Evolutionary conservation across 176 grass and related monocot genomes (phyloP), one percentile per base, ranked within the genome.

Genomic region (Typha latifolia): DNA sequence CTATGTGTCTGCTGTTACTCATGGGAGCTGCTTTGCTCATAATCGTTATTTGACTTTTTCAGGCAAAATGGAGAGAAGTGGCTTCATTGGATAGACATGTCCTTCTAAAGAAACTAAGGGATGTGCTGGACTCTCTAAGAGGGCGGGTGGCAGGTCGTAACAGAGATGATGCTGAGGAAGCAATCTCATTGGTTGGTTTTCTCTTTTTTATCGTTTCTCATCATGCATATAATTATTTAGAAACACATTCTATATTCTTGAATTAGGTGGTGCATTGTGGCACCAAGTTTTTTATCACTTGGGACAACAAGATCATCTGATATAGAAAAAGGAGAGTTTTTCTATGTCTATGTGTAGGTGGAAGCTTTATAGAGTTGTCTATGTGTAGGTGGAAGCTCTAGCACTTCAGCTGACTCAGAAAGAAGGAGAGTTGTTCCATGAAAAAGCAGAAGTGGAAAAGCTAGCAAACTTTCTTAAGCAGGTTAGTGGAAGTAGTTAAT

Each of bases 361-460:
- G 27, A 29, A 29, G 14, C 51, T 55, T 14, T 18, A 55, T n/a
- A 55, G 1, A 62, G 32, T 56, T 18, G 10, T 19, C 62, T 47
- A 66, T 49, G 64, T 66, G 62, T 67, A 96, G 93, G 93, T 96
- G 63, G 92, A 96, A 71, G 82, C 88, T 52, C 78, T 96, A 80
- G 88, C 93, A 62, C 88, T 91, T 61, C 93, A 96, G 51, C 78
- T 96, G 66, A 96, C 93, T 53, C 93, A 96, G 73, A 88, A 88
- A 80, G 93, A 96, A 86, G 93, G 88, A 31, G 93, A 96, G 71
- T 77, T 96, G 73, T 80, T 96, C 80, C 90, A 91, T 74, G 93
- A 96, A 73, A 96, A 91, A 73, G 80, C 88, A 14, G 93, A 96
- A 91, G 82, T 96, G 27, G 91, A 86, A 77, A 96, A 88, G 69